A percentile compares a stretch with the other conserved stretches of the same genome.
Evolutionary conservation across 768 basidiomycete genomes (phyloP).

Genomic region (Mycena rebaudengoi): DNA sequence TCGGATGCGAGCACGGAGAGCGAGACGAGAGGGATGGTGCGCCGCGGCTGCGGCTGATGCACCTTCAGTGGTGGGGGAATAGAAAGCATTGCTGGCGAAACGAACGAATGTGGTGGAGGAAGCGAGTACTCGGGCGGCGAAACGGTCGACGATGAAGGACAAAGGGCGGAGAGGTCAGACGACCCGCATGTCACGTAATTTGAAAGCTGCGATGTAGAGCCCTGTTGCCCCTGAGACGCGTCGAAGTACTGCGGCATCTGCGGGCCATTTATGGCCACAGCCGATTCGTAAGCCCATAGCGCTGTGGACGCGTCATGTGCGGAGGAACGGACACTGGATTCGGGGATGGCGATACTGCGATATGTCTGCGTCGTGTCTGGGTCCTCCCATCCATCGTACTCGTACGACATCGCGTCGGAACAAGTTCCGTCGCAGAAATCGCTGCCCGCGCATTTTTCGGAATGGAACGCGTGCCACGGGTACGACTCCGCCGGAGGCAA

Average conservation of each 20-base stretch:
- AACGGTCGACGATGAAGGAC: slow-evolving; percentile 13
- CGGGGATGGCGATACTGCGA: background rate
- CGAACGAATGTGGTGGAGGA: slow-evolving; percentile 8
- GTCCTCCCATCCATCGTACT: slow-evolving; percentile 12
- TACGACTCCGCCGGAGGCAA: slow-evolving; percentile 1
- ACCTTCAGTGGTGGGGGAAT: slow-evolving; percentile 18
- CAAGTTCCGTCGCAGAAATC: slow-evolving; percentile 1
- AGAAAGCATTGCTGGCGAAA: slow-evolving; percentile 23
- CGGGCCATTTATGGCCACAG: too few species aligned
- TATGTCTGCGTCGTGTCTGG: slow-evolving; percentile 11
- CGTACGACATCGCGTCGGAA: background rate
- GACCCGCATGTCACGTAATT: slow-evolving; percentile 9
- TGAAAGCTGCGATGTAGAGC: background rate
- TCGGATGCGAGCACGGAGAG: slow-evolving; percentile 20
- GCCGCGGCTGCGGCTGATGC: slow-evolving; percentile 28
- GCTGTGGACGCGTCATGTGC: slow-evolving; percentile 9
- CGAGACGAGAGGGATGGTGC: slow-evolving; percentile 26
- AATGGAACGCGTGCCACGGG: too few species aligned
- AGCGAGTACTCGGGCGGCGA: slow-evolving; percentile 5
- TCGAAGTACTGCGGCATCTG: slow-evolving; percentile 9
- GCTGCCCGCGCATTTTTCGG: too few species aligned
- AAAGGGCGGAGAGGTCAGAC: slow-evolving; percentile 3
- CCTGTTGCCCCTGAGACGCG: background rate
- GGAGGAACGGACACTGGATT: slow-evolving; percentile 4
- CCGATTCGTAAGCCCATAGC: slow-evolving; percentile 12